Percentiles rank a stretch among this genome's conserved stretches.
These are phyloP conservation scores for Hymenoscyphus albidus DNA, from an alignment of 2,329 filamentous ascomycete genomes.

Conservation along the genomic window DNA sequence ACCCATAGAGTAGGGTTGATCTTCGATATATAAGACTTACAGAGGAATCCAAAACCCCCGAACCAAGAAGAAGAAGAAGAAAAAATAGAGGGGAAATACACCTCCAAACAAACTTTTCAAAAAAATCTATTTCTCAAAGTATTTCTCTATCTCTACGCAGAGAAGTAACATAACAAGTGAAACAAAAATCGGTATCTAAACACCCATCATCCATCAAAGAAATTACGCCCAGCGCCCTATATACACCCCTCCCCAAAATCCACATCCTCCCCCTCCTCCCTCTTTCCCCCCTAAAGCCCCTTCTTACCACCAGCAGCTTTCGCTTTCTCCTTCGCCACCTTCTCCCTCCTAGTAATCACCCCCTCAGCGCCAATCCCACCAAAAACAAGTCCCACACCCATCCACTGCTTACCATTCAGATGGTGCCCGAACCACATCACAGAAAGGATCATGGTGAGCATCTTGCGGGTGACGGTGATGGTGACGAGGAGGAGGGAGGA, in stretches of 20 bases:
- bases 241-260: neutral
- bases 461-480: conserved; percentile 95
- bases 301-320: conserved; percentile 26
- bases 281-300: conserved; percentile 15
- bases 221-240: neutral
- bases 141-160: no score
- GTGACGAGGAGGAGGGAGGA: conserved; percentile 89
- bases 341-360: conserved; percentile 74
- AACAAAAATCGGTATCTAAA: no score
- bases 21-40: no score
- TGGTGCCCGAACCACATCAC: conserved; percentile 92
- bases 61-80: no score
- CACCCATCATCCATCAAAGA: no score
- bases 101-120: no score
- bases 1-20: no score
- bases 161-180: no score
- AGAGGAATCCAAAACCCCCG: no score
- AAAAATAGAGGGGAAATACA: no score
- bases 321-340: conserved; percentile 65
- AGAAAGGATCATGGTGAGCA: conserved; percentile 97
- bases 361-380: conserved; percentile 92
- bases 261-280: neutral
- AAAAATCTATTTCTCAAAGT: no score
- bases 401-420: conserved; percentile 84
- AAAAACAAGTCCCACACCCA: conserved; percentile 89